Evolutionary conservation across 1,284 basidiomycete genomes (phyloP).

Genomic region (Fomitiporia mediterranea): DNA sequence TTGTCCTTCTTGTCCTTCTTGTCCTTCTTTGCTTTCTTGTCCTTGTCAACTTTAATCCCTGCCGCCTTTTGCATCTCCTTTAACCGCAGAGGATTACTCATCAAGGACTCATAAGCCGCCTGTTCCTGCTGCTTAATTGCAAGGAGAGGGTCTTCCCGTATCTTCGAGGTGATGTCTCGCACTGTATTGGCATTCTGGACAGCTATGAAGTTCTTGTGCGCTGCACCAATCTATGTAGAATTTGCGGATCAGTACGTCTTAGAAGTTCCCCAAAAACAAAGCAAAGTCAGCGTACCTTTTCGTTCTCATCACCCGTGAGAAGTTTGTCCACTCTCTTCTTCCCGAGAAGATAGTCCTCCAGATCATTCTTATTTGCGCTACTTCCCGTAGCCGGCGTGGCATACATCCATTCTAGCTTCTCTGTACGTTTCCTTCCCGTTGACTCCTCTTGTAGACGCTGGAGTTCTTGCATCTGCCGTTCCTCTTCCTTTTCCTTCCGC

Average conservation of each 20-base stretch:
- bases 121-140: slow-evolving; percentile 99
- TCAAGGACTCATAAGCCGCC: slow-evolving; percentile 83
- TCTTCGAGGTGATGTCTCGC: slow-evolving; percentile 88
- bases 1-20: slow-evolving; percentile 61
- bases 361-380: slow-evolving; percentile 80
- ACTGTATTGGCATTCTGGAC: slow-evolving; percentile 90
- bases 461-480: slow-evolving; percentile 92
- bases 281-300: slow-evolving; percentile 53
- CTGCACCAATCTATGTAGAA: slow-evolving; percentile 61
- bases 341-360: slow-evolving; percentile 97
- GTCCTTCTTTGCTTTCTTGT: too few relatives aligned
- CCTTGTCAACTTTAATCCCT: slow-evolving; percentile 71
- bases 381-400: slow-evolving; percentile 86
- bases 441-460: slow-evolving; percentile 91
- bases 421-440: slow-evolving; percentile 90
- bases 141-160: slow-evolving; percentile 92
- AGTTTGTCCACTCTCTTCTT: slow-evolving; percentile 99
- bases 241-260: background rate
- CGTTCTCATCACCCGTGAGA: slow-evolving; percentile 84
- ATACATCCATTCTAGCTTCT: slow-evolving; percentile 99
- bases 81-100: slow-evolving; percentile 88
- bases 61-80: slow-evolving; percentile 75
- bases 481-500: slow-evolving; percentile 95
- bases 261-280: background rate
- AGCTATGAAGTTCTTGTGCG: slow-evolving; percentile 88